phyloP scores from a whole-genome alignment of 2,329 filamentous ascomycete species.

The Colletotrichum sp. region DNA sequence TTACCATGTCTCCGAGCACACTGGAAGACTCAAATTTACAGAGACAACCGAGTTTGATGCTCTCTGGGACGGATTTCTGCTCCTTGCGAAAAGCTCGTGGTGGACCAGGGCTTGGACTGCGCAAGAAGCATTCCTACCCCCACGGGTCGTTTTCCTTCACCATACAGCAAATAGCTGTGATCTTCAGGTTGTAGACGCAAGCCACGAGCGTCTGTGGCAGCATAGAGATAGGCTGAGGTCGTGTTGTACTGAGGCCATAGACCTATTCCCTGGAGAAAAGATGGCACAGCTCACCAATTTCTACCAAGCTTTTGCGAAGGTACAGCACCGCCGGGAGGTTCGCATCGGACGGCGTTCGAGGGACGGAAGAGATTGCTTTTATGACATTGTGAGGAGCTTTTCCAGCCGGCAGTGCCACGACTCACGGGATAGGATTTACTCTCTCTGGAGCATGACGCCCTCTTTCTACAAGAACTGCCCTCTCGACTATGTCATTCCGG shows the following conservation, averaged over 20 bases:
- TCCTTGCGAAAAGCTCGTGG: not conserved
- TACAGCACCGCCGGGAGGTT: not conserved
- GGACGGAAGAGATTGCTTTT: not conserved
- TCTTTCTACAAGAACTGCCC: not conserved
- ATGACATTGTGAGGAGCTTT: not conserved
- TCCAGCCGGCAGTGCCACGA: not conserved
- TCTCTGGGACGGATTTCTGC: not conserved
- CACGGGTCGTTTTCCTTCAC: not conserved
- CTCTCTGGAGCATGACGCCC: not conserved
- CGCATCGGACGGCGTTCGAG: not conserved
- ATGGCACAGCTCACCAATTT: not conserved
- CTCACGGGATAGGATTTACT: not conserved
- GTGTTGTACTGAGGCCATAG: too few species aligned
- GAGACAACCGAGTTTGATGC: not conserved
- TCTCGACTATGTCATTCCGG: not conserved
- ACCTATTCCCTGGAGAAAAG: not conserved
- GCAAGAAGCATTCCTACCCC: not conserved
- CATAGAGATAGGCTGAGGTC: too few species aligned
- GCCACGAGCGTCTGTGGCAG: too few species aligned
- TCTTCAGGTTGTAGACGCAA: too few species aligned
- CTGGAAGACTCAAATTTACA: not conserved
- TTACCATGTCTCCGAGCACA: not conserved
- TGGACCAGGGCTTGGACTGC: not conserved
- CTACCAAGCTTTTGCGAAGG: not conserved
- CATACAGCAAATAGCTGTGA: too few species aligned